Conservation (phyloP, 1,284 basidiomycete species). For the Austroboletus niveus region DNA sequence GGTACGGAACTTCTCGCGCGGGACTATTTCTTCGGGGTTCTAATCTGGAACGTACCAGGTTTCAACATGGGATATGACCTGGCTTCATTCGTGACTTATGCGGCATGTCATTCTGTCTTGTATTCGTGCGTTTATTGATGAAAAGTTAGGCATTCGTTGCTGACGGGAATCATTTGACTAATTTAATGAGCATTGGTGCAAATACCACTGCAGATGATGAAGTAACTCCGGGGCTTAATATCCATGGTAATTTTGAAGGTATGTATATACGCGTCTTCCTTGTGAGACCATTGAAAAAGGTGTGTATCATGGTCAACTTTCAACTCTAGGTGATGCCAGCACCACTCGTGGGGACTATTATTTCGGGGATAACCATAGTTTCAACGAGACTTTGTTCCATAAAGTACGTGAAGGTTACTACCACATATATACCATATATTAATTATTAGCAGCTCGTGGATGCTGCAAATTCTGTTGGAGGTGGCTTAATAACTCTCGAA, state of each 20-base stretch:
- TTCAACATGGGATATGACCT: constrained; percentile 28
- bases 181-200: constrained; percentile 28
- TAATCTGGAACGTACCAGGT: constrained; percentile 6
- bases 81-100: constrained; percentile 25
- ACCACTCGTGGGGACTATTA: constrained; percentile 28
- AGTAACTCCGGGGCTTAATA: constrained; percentile 19
- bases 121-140: no score
- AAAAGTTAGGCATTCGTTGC: constrained; percentile 15
- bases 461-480: constrained; percentile 17
- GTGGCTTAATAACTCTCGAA: constrained; percentile 19
- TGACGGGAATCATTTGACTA: constrained; percentile 29
- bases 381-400: constrained; percentile 31
- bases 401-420: constrained; percentile 3
- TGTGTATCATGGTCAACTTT: no score
- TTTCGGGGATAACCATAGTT: constrained; percentile 27
- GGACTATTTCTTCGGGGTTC: fast-evolving
- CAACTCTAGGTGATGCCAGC: constrained; percentile 19
- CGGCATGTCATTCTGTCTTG: constrained; percentile 7
- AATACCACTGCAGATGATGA: constrained; percentile 20
- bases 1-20: constrained; percentile 3
- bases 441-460: constrained; percentile 11
- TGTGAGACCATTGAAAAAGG: background rate
- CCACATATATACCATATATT: background rate
- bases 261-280: background rate
- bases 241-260: constrained; percentile 27